Percentiles rank a stretch among this genome's conserved stretches.
phyloP scores from a whole-genome alignment of 176 grass and related monocot genomes.

The Zizania latifolia region DNA sequence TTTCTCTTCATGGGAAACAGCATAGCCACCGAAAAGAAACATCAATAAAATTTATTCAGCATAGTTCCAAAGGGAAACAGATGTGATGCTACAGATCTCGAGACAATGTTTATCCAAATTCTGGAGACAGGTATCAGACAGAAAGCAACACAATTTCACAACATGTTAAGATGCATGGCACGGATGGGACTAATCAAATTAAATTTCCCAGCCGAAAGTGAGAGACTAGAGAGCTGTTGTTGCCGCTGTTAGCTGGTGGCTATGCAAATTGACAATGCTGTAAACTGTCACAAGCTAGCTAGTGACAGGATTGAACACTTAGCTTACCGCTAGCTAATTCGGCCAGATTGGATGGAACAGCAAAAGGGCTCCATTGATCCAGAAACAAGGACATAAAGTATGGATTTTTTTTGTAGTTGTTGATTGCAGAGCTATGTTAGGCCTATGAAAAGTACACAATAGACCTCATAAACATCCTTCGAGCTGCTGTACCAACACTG shows the following conservation, averaged over 20 bases:
- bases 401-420: background rate
- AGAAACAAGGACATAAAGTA: background rate
- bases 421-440: background rate
- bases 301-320: background rate
- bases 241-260: background rate
- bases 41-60: background rate
- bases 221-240: background rate
- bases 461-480: background rate
- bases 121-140: background rate
- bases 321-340: slow-evolving; percentile 34
- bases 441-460: background rate
- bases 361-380: background rate
- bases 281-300: background rate
- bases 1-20: background rate
- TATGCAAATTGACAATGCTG: background rate
- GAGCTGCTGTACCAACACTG: slow-evolving; percentile 16
- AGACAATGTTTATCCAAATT: background rate
- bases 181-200: slow-evolving; percentile 12
- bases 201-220: slow-evolving; percentile 30
- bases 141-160: background rate
- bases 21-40: background rate
- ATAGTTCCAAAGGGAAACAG: background rate
- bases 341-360: slow-evolving; percentile 4
- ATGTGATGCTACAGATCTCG: background rate
- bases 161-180: background rate